Base-by-base conservation (phyloP, 805 yeast species). In the Deakozyma indianensis region DNA sequence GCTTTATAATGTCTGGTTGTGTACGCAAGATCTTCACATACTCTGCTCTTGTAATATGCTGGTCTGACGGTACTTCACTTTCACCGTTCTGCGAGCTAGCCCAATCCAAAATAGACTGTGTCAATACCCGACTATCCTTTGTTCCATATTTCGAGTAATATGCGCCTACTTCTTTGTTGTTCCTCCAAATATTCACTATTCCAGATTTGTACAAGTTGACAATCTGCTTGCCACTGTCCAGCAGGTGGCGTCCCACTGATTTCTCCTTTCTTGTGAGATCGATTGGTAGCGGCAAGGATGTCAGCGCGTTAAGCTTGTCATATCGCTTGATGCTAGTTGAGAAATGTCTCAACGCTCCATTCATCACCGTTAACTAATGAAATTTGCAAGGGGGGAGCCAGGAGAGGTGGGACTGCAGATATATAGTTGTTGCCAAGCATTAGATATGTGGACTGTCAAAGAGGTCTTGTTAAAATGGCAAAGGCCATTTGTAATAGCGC, bases 11-110 rank as follows among this genome's bases (percentile, higher is more conserved):
- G 53, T 80, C 83, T 1, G 56, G 55, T 3, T 65, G 66, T 1
- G 79, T 71, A 18, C 87, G 63, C 7, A 69, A 56, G 45, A 78
- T 57, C 5, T 70, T 55, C 54, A 76, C 78, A 50, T 63, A 75
- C 29, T 78, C 70, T 1, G 64, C 53, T 35, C 86, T 50, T 2
- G 65, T 41, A 58, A 59, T 35, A 64, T 51, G 49, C 48, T 53
- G 47, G 58, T 66, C 11, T 60, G 53, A 53, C 53, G 66, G 64
- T 47, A 65, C 65, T 18, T 69, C 50, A 23, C 49, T 47, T 48
- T 62, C 66, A 5, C 68, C 57, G 67, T 67, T 62, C 11, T 54
- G 50, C 3, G 65, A 57, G 41, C 66, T 56, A 21, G 58, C 59
- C 11, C 44, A 28, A 48, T 41, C 57, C 56, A 25, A 53, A 46